Base-by-base conservation (phyloP, 2,329 filamentous ascomycete genomes). In the Aspergillus caelatus region DNA sequence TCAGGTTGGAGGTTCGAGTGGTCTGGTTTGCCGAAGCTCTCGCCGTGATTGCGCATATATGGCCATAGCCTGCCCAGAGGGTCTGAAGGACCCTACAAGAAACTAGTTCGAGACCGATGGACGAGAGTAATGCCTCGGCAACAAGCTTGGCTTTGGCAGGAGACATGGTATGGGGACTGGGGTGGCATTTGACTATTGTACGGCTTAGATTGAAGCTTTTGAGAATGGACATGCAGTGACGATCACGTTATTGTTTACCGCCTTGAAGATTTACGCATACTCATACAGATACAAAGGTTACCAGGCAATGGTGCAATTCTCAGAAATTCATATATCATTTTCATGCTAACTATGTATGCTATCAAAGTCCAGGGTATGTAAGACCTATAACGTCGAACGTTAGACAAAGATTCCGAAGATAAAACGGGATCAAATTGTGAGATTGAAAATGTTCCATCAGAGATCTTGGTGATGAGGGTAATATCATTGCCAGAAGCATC, bases 391-490 rank as follows among this genome's bases (percentile, higher is more conserved):
- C 41, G 54, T 60, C 50, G 57, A 62, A 65, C 46, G 68, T 75
- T 69, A 75, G 72, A 65, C 60, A 62, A 32, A 30, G 55, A 57
- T 63, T 63, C 39, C 39, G 66, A 70, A 61, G 36, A 63, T 58
- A 54, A 34, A 58, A 62, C 61, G 67, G 62, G 63, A 43, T 65
- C 62, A 66, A 61, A 50, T 65, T 64, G 73, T 45, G 36, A 30
- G 32, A 52, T 41, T 23, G 32, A 16, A 3, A 30, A 41, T 57
- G 57, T 62, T 81, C 84, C 85, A 48, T 89, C 86, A 88, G 86
- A 86, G 86, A 89, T 89, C 86, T 89, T 89, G 86, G 86, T 89
- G 85, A 83, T 83, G 77, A 82, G 77, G 75, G 74, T 74, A 81
- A 83, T 80, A 83, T 88, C 86, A 88, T 82, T 70, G 80, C 82